These are phyloP conservation scores for Cercophora scortea DNA, from an alignment of 495 filamentous ascomycete species.

Conservation along the genomic window DNA sequence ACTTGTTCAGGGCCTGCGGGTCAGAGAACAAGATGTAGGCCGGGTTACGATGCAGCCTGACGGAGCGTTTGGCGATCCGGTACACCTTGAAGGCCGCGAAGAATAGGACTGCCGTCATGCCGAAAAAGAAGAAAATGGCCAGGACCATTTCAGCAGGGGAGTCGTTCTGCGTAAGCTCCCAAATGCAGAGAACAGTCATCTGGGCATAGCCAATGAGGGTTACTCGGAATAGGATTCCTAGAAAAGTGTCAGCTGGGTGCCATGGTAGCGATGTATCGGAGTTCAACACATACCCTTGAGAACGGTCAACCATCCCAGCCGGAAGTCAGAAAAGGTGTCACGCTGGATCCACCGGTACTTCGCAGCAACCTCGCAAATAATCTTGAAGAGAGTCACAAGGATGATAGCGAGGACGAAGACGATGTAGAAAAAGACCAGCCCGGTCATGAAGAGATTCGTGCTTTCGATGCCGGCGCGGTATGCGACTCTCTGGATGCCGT, in stretches of 20 bases:
- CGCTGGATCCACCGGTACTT: constrained; percentile 67
- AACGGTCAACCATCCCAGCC: constrained; percentile 63
- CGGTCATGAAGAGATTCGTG: constrained; percentile 92
- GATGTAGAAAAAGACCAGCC: constrained; percentile 80
- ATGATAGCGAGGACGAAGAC: constrained; percentile 67
- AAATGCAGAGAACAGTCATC: constrained; percentile 84
- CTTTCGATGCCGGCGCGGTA: constrained; percentile 79
- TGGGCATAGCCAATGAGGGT: constrained; percentile 91
- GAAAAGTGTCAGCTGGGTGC: constrained; percentile 9
- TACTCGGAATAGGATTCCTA: constrained; percentile 83
- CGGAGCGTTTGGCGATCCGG: constrained; percentile 77
- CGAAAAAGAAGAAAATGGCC: constrained; percentile 82
- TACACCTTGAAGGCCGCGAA: constrained; percentile 91
- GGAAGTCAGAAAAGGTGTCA: constrained; percentile 90
- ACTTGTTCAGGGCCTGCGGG: constrained; percentile 86
- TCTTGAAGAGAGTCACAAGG: constrained; percentile 73
- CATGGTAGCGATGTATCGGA: background rate
- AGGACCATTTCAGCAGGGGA: constrained; percentile 83
- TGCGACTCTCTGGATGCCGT: constrained; percentile 82
- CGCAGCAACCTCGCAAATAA: constrained; percentile 60
- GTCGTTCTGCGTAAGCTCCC: constrained; percentile 85
- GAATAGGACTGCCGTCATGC: constrained; percentile 67
- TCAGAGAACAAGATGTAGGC: constrained; percentile 98
- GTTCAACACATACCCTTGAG: constrained; percentile 17
- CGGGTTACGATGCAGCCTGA: constrained; percentile 89